A percentile compares a stretch with the other conserved stretches of the same genome.
phyloP scores from a whole-genome alignment of 2,329 filamentous ascomycete species.

The Macrophomina pseudophaseolina region DNA sequence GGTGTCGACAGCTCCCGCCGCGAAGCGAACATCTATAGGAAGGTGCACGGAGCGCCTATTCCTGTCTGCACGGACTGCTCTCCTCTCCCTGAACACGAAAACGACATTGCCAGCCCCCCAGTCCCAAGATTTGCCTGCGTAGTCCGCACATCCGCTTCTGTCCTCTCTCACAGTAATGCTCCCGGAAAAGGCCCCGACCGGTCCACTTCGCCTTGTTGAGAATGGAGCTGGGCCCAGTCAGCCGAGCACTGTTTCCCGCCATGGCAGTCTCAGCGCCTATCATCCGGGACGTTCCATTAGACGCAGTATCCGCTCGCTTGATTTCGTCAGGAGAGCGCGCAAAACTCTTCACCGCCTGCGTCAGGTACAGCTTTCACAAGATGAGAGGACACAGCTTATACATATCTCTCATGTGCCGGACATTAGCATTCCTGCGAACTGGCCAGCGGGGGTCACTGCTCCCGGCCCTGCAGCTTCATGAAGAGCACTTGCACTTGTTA shows the following conservation, averaged over 20 bases:
- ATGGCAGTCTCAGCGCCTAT: neutral
- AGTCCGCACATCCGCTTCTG: neutral
- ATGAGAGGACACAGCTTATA: conserved; percentile 14
- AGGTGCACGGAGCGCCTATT: conserved; percentile 11
- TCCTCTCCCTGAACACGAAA: conserved; percentile 18
- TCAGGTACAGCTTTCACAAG: conserved; percentile 24
- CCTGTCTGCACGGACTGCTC: conserved; percentile 4
- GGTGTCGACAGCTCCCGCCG: conserved; percentile 1
- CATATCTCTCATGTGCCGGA: conserved; percentile 13
- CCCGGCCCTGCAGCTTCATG: neutral
- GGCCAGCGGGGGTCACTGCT: conserved; percentile 2
- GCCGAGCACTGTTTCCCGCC: neutral
- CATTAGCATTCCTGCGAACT: conserved; percentile 16
- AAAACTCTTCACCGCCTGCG: conserved; percentile 18
- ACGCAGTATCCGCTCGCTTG: conserved; percentile 17
- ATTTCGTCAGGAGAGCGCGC: neutral
- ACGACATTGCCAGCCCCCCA: neutral
- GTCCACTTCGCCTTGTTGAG: conserved; percentile 1
- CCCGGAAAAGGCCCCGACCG: conserved; percentile 1
- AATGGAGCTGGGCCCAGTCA: neutral
- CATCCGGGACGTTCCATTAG: conserved; percentile 11
- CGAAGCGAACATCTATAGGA: conserved; percentile 12
- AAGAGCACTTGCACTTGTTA: conserved; percentile 5
- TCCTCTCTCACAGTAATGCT: neutral
- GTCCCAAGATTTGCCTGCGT: neutral